Evolutionary conservation across 768 basidiomycete species (phyloP), one percentile per base, ranked within the genome.

Genomic region (Lactifluus hygrophoroides): DNA sequence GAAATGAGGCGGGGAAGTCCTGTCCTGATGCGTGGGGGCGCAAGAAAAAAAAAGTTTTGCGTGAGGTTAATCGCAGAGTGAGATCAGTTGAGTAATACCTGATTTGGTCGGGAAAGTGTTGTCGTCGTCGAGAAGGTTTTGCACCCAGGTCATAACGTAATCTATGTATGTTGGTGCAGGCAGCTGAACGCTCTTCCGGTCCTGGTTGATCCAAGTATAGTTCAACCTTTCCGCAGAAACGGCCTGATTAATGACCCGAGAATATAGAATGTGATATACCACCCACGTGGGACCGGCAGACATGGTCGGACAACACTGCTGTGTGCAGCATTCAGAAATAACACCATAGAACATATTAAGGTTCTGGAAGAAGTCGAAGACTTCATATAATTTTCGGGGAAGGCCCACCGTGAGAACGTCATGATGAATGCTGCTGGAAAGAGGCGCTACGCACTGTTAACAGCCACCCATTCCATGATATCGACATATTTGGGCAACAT

Each of bases 311-410:
- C 95, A 97, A 23, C 84, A 80, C 58, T 90, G 84, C 51, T 88
- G 82, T 1, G 94, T 96, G 72, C 95, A 97, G 67, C 85, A 87
- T 70, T 98, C 95, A 5, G 92, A 84, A 46, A 98, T 80, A 44
- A 91, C 88, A 0, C 93, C 94, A 70, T 96, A 97, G 72, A 97
- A 98, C 72, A 91, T 86, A 72, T 98, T 97, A 65, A 98, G 77
- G 70, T 96, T 97, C 69, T 88, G 90, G 71, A 95, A 98, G 72
- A 98, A 96, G 73, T 98, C 95, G 66, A 89, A 95, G 46, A 98
- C 95, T 98, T 56, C 6, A 4, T 16, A 19, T 44, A 19, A 45
- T 30, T 34, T 16, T n/a, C n/a, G n/a, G 51, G 10, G 14, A 21
- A 17, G 17, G 42, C 14, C 43, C 19, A 17, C 3, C 46, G 11